Evolutionary conservation across 2,329 filamentous ascomycete species (phyloP).

Genomic region (Apiospora saccharicola): DNA sequence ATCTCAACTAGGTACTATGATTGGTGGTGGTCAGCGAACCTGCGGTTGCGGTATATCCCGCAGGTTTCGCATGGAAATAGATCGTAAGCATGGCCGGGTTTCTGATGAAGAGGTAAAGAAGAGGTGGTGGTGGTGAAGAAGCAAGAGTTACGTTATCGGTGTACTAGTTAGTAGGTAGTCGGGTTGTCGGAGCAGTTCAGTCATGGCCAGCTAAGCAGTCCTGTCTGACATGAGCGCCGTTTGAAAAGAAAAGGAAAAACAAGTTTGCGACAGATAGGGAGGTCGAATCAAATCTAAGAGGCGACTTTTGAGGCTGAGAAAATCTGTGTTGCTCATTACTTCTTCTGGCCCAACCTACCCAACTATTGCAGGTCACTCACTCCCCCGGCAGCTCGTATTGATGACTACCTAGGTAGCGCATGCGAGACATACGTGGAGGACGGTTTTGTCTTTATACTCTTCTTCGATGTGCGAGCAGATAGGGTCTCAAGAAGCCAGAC

Average conservation of each 20-base stretch:
- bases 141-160: constrained; percentile 1
- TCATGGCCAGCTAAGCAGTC: not conserved
- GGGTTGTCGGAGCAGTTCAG: not conserved
- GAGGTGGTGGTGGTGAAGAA: not conserved
- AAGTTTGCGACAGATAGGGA: not conserved
- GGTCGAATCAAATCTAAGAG: not conserved
- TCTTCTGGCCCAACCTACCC: not conserved
- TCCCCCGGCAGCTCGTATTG: constrained; percentile 14
- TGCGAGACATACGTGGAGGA: constrained; percentile 14
- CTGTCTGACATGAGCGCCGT: not conserved
- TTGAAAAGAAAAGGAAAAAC: not conserved
- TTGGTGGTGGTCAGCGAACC: constrained; percentile 13
- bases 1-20: not conserved
- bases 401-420: constrained; percentile 1
- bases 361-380: not conserved
- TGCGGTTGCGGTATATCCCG: not conserved
- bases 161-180: not conserved
- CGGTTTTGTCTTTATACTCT: not conserved
- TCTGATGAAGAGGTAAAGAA: not conserved
- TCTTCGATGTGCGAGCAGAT: not conserved
- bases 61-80: not conserved
- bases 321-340: not conserved
- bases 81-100: not conserved
- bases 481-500: not conserved
- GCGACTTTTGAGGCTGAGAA: constrained; percentile 2